Base-by-base conservation (phyloP, 768 basidiomycete species). In the Lyophyllum shimeji region DNA sequence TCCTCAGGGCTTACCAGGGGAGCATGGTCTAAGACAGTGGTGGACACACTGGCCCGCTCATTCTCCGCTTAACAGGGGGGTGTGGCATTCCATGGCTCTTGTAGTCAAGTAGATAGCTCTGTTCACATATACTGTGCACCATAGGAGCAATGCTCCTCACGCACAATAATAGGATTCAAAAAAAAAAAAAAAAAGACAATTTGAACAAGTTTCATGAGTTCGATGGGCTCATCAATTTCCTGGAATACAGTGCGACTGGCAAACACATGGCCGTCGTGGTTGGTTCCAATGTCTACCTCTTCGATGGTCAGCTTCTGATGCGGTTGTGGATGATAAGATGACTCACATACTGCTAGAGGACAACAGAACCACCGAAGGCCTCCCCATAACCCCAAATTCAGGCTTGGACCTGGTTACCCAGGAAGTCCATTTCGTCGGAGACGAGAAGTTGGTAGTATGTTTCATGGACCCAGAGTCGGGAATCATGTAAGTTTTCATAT, bases 21-120 rank as follows among this genome's bases (percentile, higher is more conserved):
- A 50, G 49, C 20, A 17, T 37, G 50, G 33, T 21, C 50, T 51
- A 51, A 51, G 42, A 51, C 21, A 24, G 50, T 40, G 50, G 33
- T 27, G 29, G 50, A 51, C 31, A 33, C 31, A 12, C 31, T 12
- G 31, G 12, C 31, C 31, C 31, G 31, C 31, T 33, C 31, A 33
- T 33, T 33, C 31, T 33, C 31, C 31, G 31, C 31, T 33, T 33
- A 33, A 6, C 31, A 12, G 31, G 31, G 31, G 31, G 31, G 31
- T 12, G 31, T 33, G 31, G 31, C n/a, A n/a, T n/a, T n/a, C n/a
- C n/a, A n/a, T n/a, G n/a, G n/a, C n/a, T n/a, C n/a, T n/a, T n/a
- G n/a, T n/a, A n/a, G n/a, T n/a, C n/a, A n/a, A n/a, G n/a, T n/a
- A n/a, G n/a, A n/a, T n/a, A n/a, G n/a, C n/a, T n/a, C n/a, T n/a